Conservation (phyloP, 1,284 basidiomycete genomes). For the Phellinidium pouzarii region DNA sequence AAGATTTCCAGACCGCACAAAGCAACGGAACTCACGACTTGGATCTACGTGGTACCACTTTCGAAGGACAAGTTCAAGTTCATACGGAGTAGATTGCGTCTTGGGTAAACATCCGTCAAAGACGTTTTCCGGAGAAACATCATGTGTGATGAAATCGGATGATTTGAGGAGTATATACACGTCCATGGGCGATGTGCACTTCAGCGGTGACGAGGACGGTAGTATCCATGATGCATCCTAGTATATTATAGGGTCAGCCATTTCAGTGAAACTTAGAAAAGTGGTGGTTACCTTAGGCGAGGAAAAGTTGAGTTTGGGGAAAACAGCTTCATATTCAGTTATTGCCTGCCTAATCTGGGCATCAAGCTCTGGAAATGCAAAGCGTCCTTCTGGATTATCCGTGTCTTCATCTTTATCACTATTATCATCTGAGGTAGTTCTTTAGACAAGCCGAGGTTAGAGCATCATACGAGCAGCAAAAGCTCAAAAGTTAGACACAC, state of each 20-base stretch:
- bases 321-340: constrained; percentile 71
- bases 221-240: constrained; percentile 93
- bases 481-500: constrained; percentile 36
- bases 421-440: constrained; percentile 23
- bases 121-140: constrained; percentile 54
- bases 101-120: constrained; percentile 49
- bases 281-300: constrained; percentile 58
- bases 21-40: constrained; percentile 82
- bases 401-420: constrained; percentile 35
- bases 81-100: constrained; percentile 32
- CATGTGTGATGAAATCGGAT: constrained; percentile 85
- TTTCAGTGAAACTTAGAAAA: constrained; percentile 3
- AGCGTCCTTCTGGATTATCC: constrained; percentile 31
- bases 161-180: constrained; percentile 92
- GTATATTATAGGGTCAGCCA: constrained; percentile 9
- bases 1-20: constrained; percentile 65
- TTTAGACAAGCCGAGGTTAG: constrained; percentile 52
- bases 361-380: constrained; percentile 76
- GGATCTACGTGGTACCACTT: constrained; percentile 87
- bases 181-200: constrained; percentile 83
- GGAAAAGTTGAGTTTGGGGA: constrained; percentile 94
- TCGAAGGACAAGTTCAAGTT: constrained; percentile 83
- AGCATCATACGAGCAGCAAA: not conserved
- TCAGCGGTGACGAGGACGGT: constrained; percentile 78
- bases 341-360: constrained; percentile 65